Conservation (phyloP, 805 yeast species). For the Candida insectorum region DNA sequence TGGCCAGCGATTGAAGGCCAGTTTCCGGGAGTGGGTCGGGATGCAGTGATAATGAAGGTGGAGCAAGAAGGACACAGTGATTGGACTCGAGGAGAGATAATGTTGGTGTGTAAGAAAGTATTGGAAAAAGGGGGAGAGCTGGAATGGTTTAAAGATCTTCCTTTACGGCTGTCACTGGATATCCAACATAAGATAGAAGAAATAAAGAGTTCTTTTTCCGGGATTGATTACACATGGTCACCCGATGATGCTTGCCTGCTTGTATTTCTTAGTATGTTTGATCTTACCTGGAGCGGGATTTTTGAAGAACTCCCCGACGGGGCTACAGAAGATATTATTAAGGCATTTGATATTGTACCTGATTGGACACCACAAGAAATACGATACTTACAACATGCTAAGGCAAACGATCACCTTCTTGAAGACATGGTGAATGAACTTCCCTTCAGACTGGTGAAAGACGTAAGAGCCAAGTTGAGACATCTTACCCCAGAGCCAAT, state of each 20-base stretch:
- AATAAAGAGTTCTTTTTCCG: neutral
- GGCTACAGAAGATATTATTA: constrained; percentile 10
- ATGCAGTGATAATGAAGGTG: no score
- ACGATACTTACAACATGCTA: constrained; percentile 6
- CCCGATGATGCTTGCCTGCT: constrained; percentile 9
- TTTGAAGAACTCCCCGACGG: constrained; percentile 13
- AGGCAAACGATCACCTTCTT: constrained; percentile 3
- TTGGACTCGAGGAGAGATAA: constrained; percentile 7
- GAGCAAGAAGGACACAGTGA: no score
- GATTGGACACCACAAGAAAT: constrained; percentile 4
- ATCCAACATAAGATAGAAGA: no score
- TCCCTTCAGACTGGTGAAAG: constrained; percentile 8
- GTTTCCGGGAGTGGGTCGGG: constrained; percentile 5
- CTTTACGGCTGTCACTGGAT: neutral
- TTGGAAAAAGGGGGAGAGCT: no score
- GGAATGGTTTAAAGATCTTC: neutral
- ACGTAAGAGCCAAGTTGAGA: constrained; percentile 2
- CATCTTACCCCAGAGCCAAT: constrained; percentile 1
- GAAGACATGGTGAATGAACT: constrained; percentile 8
- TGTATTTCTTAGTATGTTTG: constrained; percentile 7
- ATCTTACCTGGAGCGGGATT: constrained; percentile 12
- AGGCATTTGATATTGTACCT: neutral
- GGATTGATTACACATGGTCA: constrained; percentile 4
- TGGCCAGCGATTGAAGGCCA: constrained; percentile 1
- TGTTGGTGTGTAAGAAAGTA: neutral